A percentile compares a stretch with the other conserved stretches of the same genome.
These are phyloP conservation scores for Didymella arachidicola DNA, from an alignment of 2,329 filamentous ascomycete genomes.

Conservation along the genomic window DNA sequence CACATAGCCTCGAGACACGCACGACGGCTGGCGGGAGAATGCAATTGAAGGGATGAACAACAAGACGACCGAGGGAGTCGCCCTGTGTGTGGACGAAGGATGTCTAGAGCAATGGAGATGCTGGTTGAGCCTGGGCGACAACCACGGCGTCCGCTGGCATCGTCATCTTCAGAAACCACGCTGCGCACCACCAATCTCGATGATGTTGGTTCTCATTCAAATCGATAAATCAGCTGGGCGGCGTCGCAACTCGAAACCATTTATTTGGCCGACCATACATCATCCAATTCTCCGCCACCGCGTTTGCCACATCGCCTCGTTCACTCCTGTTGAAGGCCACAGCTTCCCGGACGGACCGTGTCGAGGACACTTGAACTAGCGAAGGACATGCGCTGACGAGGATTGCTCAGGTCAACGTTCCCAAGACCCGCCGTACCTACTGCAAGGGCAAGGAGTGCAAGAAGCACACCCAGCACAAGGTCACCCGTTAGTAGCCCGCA, in stretches of 20 bases:
- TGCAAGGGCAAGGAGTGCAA: constrained; percentile 96
- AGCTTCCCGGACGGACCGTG: constrained; percentile 18
- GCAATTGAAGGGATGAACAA: background rate
- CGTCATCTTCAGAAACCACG: background rate
- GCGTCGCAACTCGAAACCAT: background rate
- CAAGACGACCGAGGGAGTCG: background rate
- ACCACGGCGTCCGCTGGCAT: background rate
- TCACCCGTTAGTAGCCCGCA: constrained; percentile 45
- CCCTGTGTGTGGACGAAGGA: background rate
- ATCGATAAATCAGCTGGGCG: background rate
- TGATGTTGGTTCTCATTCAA: too few species aligned
- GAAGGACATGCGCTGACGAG: constrained; percentile 29
- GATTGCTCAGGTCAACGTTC: constrained; percentile 84
- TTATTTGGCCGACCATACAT: background rate
- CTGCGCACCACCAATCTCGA: background rate
- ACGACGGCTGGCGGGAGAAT: constrained; percentile 7
- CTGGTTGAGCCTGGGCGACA: background rate
- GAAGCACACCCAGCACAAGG: constrained; percentile 54
- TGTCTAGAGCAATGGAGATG: background rate
- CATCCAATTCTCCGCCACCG: constrained; percentile 1
- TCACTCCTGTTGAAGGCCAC: constrained; percentile 26
- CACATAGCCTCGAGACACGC: constrained; percentile 14
- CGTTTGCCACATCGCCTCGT: constrained; percentile 12
- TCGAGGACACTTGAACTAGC: constrained; percentile 10
- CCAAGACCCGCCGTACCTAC: constrained; percentile 96